Evolutionary conservation across 2,329 filamentous ascomycete genomes (phyloP), one percentile per base, ranked within the genome.

Genomic region (Fusarium annulatum): DNA sequence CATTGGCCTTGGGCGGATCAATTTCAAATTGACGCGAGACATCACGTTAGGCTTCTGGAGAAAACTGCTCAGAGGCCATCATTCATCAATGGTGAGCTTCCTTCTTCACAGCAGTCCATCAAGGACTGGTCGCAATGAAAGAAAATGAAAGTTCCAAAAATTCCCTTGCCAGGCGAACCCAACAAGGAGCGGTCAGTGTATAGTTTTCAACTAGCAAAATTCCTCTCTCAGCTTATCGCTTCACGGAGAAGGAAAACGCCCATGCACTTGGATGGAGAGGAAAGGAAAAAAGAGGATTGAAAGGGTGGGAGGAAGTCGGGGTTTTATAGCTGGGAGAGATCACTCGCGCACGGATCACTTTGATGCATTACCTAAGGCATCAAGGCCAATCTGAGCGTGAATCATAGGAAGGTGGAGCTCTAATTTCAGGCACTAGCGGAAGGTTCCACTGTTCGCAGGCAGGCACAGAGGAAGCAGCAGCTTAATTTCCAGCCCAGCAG

Each of bases 141-240:
- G 82, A 84, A 76, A 79, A 77, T 67, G 73, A 77, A 73, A 67
- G 79, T 84, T 89, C 83, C 91, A 93, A 93, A 93, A 91, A 93
- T 93, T 93, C 83, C 90, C 91, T 86, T 78, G 86, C 86, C 89
- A 86, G 90, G 86, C 87, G 84, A 88, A 88, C 88, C 87, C 90
- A 88, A 88, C 85, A 83, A 87, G 85, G 85, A 93, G 91, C 86
- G 85, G 91, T 93, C 90, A 90, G 85, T 87, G 80, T 88, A 89
- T 93, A 93, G 91, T 93, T 93, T 93, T 93, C 91, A 93, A 93
- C 91, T 92, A 93, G 91, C 91, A 93, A 93, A 93, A 92, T 91
- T 93, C 91, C 89, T 93, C 91, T 93, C 91, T 92, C 90, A 83
- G 82, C 82, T 83, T 88, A 90, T 90, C 88, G 89, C 90, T 89